Conservation (phyloP, 345 rosid species). For the Linum tenue region DNA sequence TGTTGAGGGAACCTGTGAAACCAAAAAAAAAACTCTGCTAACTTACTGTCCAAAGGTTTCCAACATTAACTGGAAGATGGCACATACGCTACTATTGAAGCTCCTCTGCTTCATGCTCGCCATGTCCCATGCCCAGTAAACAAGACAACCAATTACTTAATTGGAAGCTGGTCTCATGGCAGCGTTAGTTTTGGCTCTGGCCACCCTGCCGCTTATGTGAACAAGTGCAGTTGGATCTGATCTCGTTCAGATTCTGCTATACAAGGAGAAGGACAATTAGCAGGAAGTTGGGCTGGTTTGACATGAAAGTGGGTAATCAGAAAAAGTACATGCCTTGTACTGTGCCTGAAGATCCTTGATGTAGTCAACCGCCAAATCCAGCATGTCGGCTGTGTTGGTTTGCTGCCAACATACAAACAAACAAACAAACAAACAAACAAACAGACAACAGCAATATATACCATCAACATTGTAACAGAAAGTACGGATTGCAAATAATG, state of each 20-base stretch:
- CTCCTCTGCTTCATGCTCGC: too few species aligned
- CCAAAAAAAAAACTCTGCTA: too few species aligned
- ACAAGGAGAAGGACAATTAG: neutral
- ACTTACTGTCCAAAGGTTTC: too few species aligned
- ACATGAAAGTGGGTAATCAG: neutral
- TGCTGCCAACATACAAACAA: constrained; percentile 39
- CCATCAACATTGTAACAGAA: neutral
- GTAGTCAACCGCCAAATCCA: constrained; percentile 94
- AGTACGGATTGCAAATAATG: neutral
- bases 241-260: neutral
- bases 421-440: constrained; percentile 9
- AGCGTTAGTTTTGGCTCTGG: neutral
- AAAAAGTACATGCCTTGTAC: constrained; percentile 42
- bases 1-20: too few species aligned
- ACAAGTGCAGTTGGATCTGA: neutral
- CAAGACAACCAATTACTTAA: too few species aligned
- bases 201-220: neutral
- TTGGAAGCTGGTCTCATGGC: too few species aligned
- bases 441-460: neutral
- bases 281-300: neutral
- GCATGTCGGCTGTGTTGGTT: constrained; percentile 93
- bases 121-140: too few species aligned
- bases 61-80: too few species aligned
- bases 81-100: too few species aligned
- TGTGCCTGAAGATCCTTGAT: constrained; percentile 86